These are phyloP conservation scores for Monosporascus ibericus DNA, from an alignment of 2,329 filamentous ascomycete genomes.

Conservation along the genomic window DNA sequence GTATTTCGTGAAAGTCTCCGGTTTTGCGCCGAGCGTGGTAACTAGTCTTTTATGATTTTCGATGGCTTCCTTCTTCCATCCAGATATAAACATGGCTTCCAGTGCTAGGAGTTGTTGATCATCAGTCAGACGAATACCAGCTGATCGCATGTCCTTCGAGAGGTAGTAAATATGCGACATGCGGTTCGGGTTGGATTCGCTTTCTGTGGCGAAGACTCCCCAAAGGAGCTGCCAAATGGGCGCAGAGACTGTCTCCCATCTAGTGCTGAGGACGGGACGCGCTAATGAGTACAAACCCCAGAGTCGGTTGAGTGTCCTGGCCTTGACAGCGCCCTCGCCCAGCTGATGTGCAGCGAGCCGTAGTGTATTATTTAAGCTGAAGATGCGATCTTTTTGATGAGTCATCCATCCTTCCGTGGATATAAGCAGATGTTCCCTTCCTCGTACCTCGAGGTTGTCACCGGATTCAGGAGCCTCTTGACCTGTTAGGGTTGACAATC, in stretches of 20 bases:
- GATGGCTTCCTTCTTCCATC: conserved; percentile 53
- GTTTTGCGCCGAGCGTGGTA: conserved; percentile 42
- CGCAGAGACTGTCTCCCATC: conserved; percentile 50
- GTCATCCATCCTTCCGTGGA: too few species aligned
- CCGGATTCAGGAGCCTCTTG: neutral
- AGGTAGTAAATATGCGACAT: conserved; percentile 57
- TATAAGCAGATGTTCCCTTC: neutral
- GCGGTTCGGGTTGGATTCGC: conserved; percentile 44
- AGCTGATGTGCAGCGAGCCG: conserved; percentile 13
- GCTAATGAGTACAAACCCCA: conserved; percentile 47
- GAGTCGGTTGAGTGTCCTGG: conserved; percentile 13
- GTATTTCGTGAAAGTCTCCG: conserved; percentile 45
- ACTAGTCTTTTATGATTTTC: conserved; percentile 58
- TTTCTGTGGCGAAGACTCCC: conserved; percentile 50
- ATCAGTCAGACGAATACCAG: conserved; percentile 47
- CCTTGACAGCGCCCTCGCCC: conserved; percentile 6
- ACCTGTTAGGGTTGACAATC: conserved; percentile 3
- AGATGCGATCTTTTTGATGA: neutral
- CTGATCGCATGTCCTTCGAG: conserved; percentile 58
- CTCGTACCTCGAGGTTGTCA: neutral
- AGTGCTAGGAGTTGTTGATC: conserved; percentile 61
- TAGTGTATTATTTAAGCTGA: conserved; percentile 20
- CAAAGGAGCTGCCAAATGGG: conserved; percentile 62
- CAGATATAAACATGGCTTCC: conserved; percentile 60
- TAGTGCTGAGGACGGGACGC: conserved; percentile 35